Base-by-base conservation (phyloP, 2,329 filamentous ascomycete species). In the Aspergillus sp. region DNA sequence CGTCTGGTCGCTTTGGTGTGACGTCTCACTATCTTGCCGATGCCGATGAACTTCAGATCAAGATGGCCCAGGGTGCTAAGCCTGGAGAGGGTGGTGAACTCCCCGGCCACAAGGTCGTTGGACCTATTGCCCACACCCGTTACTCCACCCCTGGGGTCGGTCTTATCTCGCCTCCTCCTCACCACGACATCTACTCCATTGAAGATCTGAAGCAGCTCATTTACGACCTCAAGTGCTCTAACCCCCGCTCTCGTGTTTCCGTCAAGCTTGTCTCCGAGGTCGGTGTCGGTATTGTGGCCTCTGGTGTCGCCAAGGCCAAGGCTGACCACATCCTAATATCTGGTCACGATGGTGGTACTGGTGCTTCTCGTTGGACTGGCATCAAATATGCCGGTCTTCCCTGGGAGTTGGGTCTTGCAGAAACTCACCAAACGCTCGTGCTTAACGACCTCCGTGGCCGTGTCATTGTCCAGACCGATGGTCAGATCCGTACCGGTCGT, bases 1-100 rank as follows among this genome's bases (percentile, higher is more conserved):
- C 93, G 45, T 96, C 92, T 46, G 93, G 93, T 62, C 90, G 93
- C 70, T 98, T 98, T 70, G 93, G 93, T 82, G 93, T 97, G 61
- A 98, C 93, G 1, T 95, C 91, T 58, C 90, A 91, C 73, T 98
- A 97, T 73, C 86, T 98, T 15, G 91, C 93, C 50, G 93, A 98
- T 75, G 91, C 93, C 17, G 93, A 98, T 70, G 93, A 98, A 79
- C 82, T 98, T 46, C 93, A 98, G 77, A 98, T 98, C 80, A 98
- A 98, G 85, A 98, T 98, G 93, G 93, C 93, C 9, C 93, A 98
- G 79, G 93, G 93, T 74, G 93, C 93, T 62, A 98, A 98, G 84
- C 93, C 93, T 56, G 93, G 93, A 77, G 93, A 98, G 77, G 93
- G 93, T 81, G 93, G 93, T 84, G 93, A 98, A 77, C 86, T 98